Percentiles rank a stretch among this genome's conserved stretches.
These are phyloP conservation scores for Alliaria petiolata DNA, from an alignment of 345 rosid species.

Conservation along the genomic window DNA sequence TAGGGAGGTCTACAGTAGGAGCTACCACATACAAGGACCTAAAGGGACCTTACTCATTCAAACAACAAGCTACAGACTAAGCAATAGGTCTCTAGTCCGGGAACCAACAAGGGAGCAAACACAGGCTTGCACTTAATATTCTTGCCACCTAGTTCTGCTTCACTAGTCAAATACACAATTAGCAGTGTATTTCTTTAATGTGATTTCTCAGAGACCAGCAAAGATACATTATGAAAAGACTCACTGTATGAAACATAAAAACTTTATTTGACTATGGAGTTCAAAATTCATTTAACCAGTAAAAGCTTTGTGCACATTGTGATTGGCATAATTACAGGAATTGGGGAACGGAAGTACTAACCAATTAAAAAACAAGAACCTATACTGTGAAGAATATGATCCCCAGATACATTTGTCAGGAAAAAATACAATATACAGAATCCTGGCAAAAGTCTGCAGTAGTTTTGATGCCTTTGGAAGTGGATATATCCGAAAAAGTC, in stretches of 20 bases:
- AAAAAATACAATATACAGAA: slow-evolving; percentile 82
- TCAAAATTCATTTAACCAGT: slow-evolving; percentile 18
- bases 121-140: slow-evolving; percentile 5
- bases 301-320: slow-evolving; percentile 33
- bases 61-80: background rate
- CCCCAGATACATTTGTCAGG: slow-evolving; percentile 76
- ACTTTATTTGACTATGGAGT: slow-evolving; percentile 10
- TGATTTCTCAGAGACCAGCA: slow-evolving; percentile 1
- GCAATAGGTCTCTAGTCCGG: background rate
- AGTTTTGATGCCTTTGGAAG: slow-evolving; percentile 38
- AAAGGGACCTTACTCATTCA: slow-evolving; percentile 13
- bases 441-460: slow-evolving; percentile 69
- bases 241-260: background rate
- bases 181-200: background rate
- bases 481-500: slow-evolving; percentile 35
- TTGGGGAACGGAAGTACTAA: slow-evolving; percentile 70
- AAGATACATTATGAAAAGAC: background rate
- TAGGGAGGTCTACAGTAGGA: background rate
- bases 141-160: background rate
- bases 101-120: background rate
- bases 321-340: slow-evolving; percentile 60
- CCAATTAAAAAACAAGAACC: slow-evolving; percentile 78
- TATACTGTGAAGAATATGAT: slow-evolving; percentile 63
- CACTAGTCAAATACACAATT: background rate
- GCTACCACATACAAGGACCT: slow-evolving; percentile 7